Percentiles rank a stretch among this genome's conserved stretches.
Conservation (phyloP, 2,329 filamentous ascomycete genomes). For the Cladosporium sp. region DNA sequence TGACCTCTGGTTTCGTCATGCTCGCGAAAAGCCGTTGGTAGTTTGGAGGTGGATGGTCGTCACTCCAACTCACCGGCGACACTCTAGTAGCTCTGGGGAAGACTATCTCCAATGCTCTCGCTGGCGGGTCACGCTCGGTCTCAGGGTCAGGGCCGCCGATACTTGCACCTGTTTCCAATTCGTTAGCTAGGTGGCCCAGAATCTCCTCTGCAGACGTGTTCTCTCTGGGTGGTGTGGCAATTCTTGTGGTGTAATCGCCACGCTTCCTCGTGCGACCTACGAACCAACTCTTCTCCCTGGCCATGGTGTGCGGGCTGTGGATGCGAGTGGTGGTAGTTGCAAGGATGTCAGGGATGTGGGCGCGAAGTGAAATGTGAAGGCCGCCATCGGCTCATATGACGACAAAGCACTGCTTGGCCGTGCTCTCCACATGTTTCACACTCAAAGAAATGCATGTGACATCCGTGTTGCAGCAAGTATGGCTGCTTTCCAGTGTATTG, state of each 20-base stretch:
- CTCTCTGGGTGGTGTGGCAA: neutral
- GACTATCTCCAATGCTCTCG: constrained; percentile 22
- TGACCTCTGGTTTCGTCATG: constrained; percentile 39
- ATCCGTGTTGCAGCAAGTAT: neutral
- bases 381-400: neutral
- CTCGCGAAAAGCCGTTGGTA: constrained; percentile 41
- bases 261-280: neutral
- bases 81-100: constrained; percentile 21
- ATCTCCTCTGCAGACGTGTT: neutral
- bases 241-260: neutral
- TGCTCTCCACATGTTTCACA: neutral
- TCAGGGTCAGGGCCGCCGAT: constrained; percentile 23
- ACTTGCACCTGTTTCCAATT: neutral
- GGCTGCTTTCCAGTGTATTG: neutral
- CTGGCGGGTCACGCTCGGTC: constrained; percentile 27
- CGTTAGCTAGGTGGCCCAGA: neutral
- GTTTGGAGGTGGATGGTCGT: constrained; percentile 30
- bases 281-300: constrained; percentile 7
- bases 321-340: constrained; percentile 1
- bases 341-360: neutral
- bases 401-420: neutral
- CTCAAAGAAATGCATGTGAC: neutral
- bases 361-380: neutral
- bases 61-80: constrained; percentile 16
- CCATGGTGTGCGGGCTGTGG: constrained; percentile 1